Conservation (phyloP, 140 eudicot genomes). For the Flaveria floridana region DNA sequence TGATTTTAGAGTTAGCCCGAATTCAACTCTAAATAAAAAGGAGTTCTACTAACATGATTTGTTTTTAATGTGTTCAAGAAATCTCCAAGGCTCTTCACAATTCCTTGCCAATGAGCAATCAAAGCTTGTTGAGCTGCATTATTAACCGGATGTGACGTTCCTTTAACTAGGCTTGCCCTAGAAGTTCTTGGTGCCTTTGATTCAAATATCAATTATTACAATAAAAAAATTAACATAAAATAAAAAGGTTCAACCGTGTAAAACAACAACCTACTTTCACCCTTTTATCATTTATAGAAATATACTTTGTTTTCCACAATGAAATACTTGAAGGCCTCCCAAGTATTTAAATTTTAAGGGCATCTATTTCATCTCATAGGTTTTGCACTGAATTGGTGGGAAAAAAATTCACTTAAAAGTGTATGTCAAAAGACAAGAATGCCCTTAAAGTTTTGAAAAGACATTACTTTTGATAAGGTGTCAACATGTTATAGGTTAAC, state of each 20-base stretch:
- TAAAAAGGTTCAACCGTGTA: neutral
- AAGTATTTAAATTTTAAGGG: neutral
- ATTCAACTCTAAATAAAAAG: neutral
- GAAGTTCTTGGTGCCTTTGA: conserved; percentile 95
- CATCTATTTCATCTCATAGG: neutral
- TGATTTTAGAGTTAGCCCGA: neutral
- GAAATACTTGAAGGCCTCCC: neutral
- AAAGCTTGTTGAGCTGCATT: conserved; percentile 81
- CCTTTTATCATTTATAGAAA: neutral
- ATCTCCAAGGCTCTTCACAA: conserved; percentile 77
- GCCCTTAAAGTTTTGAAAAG: neutral
- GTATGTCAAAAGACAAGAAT: neutral
- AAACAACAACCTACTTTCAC: neutral
- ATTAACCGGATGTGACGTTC: conserved; percentile 83
- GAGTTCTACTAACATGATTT: conserved; percentile 67
- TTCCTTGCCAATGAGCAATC: conserved; percentile 99
- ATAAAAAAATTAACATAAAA: neutral
- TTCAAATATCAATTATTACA: conserved; percentile 9
- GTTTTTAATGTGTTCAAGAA: conserved; percentile 74
- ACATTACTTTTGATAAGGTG: neutral
- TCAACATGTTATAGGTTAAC: neutral
- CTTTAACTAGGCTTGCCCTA: conserved; percentile 97
- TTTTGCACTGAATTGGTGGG: neutral
- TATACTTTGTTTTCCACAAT: neutral
- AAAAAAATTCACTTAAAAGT: neutral